These are phyloP conservation scores for Fomitopsis palustris DNA, from an alignment of 1,284 basidiomycete genomes.

Conservation along the genomic window DNA sequence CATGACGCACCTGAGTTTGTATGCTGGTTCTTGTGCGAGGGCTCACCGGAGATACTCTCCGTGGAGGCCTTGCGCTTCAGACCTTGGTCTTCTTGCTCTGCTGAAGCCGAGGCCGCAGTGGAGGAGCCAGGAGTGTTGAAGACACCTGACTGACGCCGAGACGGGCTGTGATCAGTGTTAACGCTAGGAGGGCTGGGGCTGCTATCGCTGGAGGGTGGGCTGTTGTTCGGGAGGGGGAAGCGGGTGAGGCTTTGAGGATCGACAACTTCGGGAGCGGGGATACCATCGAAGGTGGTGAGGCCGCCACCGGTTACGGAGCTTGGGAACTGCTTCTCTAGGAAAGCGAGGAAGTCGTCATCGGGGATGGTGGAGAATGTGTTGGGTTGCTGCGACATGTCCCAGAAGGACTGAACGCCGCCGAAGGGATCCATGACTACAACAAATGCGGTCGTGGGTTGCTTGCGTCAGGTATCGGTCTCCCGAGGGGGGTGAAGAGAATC, in stretches of 20 bases:
- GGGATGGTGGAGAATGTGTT: conserved; percentile 59
- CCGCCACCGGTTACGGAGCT: conserved; percentile 20
- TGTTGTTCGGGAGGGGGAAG: conserved; percentile 35
- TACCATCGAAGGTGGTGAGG: conserved; percentile 8
- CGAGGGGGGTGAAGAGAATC: conserved; percentile 12
- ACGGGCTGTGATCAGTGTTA: conserved; percentile 28
- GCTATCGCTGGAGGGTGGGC: conserved; percentile 55
- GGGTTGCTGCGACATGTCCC: conserved; percentile 63
- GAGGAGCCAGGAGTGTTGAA: conserved; percentile 18
- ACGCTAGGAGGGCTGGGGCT: conserved; percentile 68
- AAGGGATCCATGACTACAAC: conserved; percentile 31
- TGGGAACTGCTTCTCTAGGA: conserved; percentile 71
- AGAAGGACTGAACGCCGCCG: conserved; percentile 42
- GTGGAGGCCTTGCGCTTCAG: conserved; percentile 74
- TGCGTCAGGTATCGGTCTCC: conserved; percentile 6
- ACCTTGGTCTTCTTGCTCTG: conserved; percentile 39
- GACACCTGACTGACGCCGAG: conserved; percentile 30
- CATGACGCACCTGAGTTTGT: conserved; percentile 29
- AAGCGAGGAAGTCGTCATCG: conserved; percentile 74
- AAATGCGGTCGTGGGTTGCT: not conserved
- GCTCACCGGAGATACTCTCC: conserved; percentile 52
- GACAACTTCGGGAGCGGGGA: conserved; percentile 34
- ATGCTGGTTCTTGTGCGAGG: conserved; percentile 62
- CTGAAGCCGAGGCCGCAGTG: conserved; percentile 14
- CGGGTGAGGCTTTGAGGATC: conserved; percentile 54